Base-by-base conservation (phyloP, 139 green algal species). In the Volvox africanus region DNA sequence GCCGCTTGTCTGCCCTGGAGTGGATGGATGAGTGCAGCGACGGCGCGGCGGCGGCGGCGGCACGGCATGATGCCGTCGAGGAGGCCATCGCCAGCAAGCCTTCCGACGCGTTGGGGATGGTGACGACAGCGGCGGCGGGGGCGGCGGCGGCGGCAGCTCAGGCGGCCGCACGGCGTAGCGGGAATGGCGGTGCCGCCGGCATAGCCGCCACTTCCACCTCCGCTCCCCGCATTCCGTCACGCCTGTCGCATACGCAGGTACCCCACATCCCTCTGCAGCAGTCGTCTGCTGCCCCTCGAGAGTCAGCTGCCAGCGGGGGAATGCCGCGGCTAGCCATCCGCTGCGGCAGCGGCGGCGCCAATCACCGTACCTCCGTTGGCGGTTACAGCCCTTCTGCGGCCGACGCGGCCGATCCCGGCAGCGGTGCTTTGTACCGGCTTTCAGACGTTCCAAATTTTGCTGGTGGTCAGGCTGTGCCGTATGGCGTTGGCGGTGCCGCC, bases 21-120 rank as follows among this genome's bases (percentile, higher is more conserved):
- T 84, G 78, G 78, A 68, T 26, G 78, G 78, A 84, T 44, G 78
- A 84, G 35, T 84, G 78, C 78, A 84, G 78, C 78, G 78, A 65
- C 6, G 36, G 17, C 36, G 35, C 62, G 36, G 78, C 32, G 30
- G 76, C 32, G 76, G 76, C 32, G 76, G 32, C 24, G 76, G 17
- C 24, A 55, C 44, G 9, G 44, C 44, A 55, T 55, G 44, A 55
- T 9, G 44, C 44, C 44, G 44, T 9, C 44, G 5, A 55, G 44
- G 44, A 55, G 44, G 44, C 44, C 44, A 9, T 5, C 44, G 44
- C 44, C 5, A 55, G 44, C 9, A 55, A 55, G 44, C 44, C 44
- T 55, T 55, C 44, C 44, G 44, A 55, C 44, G 44, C 44, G 44
- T 55, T 55, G 44, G 44, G 44, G 44, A 14, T 55, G 44, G 21